A percentile compares a stretch with the other conserved stretches of the same genome.
These are phyloP conservation scores for Penicillium sclerotiorum DNA, from an alignment of 2,329 filamentous ascomycete genomes.

Conservation along the genomic window DNA sequence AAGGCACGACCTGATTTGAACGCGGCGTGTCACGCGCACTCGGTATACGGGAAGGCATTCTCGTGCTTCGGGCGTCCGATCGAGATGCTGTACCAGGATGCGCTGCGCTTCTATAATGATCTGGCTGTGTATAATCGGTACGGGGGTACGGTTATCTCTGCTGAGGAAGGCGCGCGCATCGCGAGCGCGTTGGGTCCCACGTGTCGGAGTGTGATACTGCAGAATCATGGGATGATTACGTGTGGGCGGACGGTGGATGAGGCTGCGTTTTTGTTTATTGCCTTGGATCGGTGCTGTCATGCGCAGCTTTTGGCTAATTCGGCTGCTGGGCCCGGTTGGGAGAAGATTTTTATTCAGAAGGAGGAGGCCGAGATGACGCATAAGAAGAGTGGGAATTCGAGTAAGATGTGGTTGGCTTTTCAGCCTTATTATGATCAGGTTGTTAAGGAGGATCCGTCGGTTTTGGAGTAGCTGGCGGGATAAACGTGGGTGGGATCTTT, in stretches of 20 bases:
- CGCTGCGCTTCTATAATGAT: slow-evolving; percentile 31
- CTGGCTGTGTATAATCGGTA: slow-evolving; percentile 67
- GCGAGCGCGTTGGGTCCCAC: slow-evolving; percentile 61
- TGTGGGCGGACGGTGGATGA: slow-evolving; percentile 71
- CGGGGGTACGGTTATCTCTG: slow-evolving; percentile 61
- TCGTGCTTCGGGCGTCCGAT: slow-evolving; percentile 46
- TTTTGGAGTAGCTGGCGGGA: no score
- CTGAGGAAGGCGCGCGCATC: slow-evolving; percentile 64
- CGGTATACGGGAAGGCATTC: slow-evolving; percentile 50
- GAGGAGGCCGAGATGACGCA: slow-evolving; percentile 5
- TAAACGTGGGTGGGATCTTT: no score
- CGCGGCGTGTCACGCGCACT: slow-evolving; percentile 51
- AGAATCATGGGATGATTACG: slow-evolving; percentile 70
- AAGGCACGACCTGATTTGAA: slow-evolving; percentile 59
- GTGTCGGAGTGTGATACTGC: slow-evolving; percentile 61
- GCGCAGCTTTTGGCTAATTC: slow-evolving; percentile 65
- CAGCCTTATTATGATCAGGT: slow-evolving; percentile 1
- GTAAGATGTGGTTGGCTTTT: slow-evolving; percentile 4
- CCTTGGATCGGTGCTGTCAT: slow-evolving; percentile 65
- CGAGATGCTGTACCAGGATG: slow-evolving; percentile 36
- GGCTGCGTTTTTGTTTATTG: slow-evolving; percentile 64
- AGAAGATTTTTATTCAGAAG: slow-evolving; percentile 42
- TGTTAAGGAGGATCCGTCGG: not conserved
- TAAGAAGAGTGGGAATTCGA: slow-evolving; percentile 6
- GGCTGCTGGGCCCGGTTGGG: slow-evolving; percentile 50